Conservation (phyloP, 495 filamentous ascomycete genomes). For the Pseudevernia furfuracea region DNA sequence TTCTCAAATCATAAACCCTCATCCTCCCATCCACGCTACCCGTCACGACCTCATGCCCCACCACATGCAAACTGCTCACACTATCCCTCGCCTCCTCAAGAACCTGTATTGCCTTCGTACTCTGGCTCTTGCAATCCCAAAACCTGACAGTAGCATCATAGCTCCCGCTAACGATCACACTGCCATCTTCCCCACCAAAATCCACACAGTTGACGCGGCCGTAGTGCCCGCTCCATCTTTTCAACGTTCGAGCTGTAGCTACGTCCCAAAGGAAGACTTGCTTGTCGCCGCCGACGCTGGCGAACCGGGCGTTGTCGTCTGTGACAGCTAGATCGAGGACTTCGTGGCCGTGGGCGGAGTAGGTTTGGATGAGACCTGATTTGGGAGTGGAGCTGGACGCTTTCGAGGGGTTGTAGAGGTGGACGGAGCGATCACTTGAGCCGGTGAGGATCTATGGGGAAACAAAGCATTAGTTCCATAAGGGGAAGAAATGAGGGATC, state of each 20-base stretch:
- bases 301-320: constrained; percentile 72
- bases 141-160: constrained; percentile 76
- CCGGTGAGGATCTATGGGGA: constrained; percentile 67
- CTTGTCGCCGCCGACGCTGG: constrained; percentile 77
- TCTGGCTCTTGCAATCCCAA: constrained; percentile 67
- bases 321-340: constrained; percentile 73
- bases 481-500: constrained; percentile 24
- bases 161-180: constrained; percentile 62
- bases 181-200: constrained; percentile 66
- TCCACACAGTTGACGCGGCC: constrained; percentile 66
- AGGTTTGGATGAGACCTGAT: constrained; percentile 66
- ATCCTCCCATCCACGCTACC: constrained; percentile 85
- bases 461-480: constrained; percentile 13
- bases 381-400: constrained; percentile 31
- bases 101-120: constrained; percentile 65
- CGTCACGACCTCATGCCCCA: constrained; percentile 50
- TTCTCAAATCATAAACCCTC: constrained; percentile 79
- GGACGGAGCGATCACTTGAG: constrained; percentile 73
- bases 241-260: constrained; percentile 59
- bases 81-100: constrained; percentile 73
- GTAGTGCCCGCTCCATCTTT: constrained; percentile 67
- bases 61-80: constrained; percentile 48
- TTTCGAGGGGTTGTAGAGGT: constrained; percentile 54
- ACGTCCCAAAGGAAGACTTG: constrained; percentile 94
- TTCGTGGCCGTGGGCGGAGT: constrained; percentile 82